phyloP scores from a whole-genome alignment of 331 rosid genomes.

The Rosa hybrid region DNA sequence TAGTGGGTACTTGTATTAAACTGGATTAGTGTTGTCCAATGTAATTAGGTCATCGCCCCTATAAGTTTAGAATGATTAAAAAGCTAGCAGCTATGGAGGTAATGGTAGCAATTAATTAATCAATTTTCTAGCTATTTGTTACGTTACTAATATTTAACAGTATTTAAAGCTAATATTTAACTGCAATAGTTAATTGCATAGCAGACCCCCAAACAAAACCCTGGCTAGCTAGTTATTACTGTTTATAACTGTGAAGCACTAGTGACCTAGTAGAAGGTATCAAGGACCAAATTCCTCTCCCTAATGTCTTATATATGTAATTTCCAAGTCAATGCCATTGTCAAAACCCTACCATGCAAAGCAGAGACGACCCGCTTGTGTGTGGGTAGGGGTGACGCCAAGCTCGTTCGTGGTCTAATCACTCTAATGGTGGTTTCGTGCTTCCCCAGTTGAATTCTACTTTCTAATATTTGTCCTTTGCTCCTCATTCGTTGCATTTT shows the following conservation, averaged over 20 bases:
- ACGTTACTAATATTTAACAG: neutral
- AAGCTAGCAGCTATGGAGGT: neutral
- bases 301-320: neutral
- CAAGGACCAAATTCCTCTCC: neutral
- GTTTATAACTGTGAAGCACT: slow-evolving; percentile 1
- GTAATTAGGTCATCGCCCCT: neutral
- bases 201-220: neutral
- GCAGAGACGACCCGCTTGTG: slow-evolving; percentile 1
- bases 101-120: neutral
- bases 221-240: neutral
- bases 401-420: slow-evolving; percentile 14
- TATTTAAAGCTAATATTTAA: neutral
- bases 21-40: neutral
- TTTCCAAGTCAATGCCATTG: neutral
- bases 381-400: slow-evolving; percentile 18
- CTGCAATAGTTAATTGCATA: neutral
- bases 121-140: neutral
- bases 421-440: neutral
- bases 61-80: neutral
- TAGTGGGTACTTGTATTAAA: neutral
- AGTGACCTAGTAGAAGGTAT: slow-evolving; percentile 16
- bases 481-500: slow-evolving; percentile 43
- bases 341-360: slow-evolving; percentile 11
- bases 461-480: slow-evolving; percentile 29
- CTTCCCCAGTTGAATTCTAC: slow-evolving; percentile 1